phyloP scores from a whole-genome alignment of 331 rosid species.

The Acacia pycnantha region DNA sequence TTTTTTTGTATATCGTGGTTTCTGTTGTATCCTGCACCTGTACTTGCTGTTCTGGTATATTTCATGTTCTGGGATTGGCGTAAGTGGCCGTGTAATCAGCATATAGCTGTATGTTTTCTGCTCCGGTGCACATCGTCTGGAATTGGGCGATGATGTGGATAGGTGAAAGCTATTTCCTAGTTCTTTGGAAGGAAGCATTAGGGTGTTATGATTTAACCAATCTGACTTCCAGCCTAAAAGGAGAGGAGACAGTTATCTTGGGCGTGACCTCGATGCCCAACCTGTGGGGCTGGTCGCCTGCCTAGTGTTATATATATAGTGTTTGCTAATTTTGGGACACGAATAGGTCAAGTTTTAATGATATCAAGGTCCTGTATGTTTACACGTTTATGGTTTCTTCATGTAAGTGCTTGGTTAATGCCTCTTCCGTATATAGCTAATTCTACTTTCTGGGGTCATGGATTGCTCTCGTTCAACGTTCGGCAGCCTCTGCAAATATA shows the following conservation, averaged over 20 bases:
- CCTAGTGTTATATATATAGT: conserved; percentile 48
- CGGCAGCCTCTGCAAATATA: conserved; percentile 38
- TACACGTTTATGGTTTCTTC: conserved; percentile 41
- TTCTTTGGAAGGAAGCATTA: conserved; percentile 48
- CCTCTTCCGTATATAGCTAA: conserved; percentile 26
- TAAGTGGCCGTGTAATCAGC: conserved; percentile 41
- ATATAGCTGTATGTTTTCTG: conserved; percentile 51
- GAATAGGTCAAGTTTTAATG: conserved; percentile 56
- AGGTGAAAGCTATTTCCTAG: conserved; percentile 44
- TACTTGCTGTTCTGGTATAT: conserved; percentile 31
- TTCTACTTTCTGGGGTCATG: neutral
- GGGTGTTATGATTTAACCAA: conserved; percentile 39
- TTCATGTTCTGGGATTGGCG: conserved; percentile 30
- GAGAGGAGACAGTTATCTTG: conserved; percentile 43
- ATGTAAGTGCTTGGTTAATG: conserved; percentile 38
- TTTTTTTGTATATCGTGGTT: conserved; percentile 43
- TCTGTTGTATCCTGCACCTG: conserved; percentile 47
- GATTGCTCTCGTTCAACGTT: conserved; percentile 25
- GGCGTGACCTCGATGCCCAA: conserved; percentile 46
- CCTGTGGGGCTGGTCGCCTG: conserved; percentile 46
- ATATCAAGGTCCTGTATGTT: conserved; percentile 52
- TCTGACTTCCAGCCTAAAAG: conserved; percentile 46
- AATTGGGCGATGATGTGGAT: conserved; percentile 39
- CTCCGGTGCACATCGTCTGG: conserved; percentile 37
- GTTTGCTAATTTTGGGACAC: conserved; percentile 59